Conservation (phyloP, 1,284 basidiomycete genomes). For the Lentinus polychrous region DNA sequence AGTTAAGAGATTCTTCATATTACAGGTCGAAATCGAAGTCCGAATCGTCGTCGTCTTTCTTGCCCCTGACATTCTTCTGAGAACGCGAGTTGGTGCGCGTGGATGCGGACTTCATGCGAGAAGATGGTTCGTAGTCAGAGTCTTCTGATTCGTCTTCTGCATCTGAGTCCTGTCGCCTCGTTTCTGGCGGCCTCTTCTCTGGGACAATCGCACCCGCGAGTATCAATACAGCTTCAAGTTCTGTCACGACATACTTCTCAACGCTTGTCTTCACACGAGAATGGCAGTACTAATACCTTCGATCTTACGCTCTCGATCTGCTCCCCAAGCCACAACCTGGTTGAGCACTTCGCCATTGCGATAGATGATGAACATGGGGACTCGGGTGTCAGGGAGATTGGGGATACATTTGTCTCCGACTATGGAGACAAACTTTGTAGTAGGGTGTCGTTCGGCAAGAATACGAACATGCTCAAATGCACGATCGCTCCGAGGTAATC, state of each 20-base stretch:
- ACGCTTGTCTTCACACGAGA: constrained; percentile 2
- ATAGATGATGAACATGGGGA: constrained; percentile 93
- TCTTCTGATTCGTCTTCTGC: constrained; percentile 36
- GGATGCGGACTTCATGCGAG: constrained; percentile 45
- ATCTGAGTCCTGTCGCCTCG: constrained; percentile 25
- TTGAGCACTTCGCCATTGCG: constrained; percentile 84
- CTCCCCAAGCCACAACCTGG: constrained; percentile 81
- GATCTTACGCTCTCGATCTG: constrained; percentile 69
- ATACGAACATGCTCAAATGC: constrained; percentile 66
- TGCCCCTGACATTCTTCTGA: constrained; percentile 52
- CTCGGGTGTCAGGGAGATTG: constrained; percentile 86
- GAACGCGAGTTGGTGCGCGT: constrained; percentile 48
- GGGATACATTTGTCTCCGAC: constrained; percentile 94
- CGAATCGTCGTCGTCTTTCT: constrained; percentile 49
- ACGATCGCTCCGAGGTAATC: constrained; percentile 75
- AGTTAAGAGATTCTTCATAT: too few relatives aligned
- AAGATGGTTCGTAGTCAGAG: constrained; percentile 38
- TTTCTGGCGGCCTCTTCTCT: constrained; percentile 28
- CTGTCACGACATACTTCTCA: constrained; percentile 29
- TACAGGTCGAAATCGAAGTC: constrained; percentile 45
- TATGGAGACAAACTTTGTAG: constrained; percentile 95
- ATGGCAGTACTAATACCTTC: constrained; percentile 51
- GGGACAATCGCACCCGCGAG: constrained; percentile 54
- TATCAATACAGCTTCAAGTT: constrained; percentile 63
- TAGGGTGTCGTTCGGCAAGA: constrained; percentile 78